Conservation (phyloP, 148 eudicot genomes). For the Rhododendron ovatum region DNA sequence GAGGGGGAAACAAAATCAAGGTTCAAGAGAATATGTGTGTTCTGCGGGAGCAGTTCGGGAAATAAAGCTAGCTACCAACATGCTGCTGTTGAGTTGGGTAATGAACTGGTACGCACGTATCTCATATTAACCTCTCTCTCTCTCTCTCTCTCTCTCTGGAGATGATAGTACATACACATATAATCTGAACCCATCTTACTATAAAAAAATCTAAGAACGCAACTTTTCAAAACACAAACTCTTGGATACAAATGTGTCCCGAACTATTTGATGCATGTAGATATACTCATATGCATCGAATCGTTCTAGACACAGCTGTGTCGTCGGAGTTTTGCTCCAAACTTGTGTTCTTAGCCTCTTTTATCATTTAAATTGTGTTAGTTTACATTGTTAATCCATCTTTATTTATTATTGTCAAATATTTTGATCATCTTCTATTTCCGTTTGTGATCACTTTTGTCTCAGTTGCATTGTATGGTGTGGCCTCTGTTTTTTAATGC, state of each 20-base stretch:
- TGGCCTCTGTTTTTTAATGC: not conserved
- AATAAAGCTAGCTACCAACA: constrained; percentile 54
- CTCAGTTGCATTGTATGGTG: no score
- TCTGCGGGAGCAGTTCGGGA: constrained; percentile 58
- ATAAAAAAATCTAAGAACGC: no score
- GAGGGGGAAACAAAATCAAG: constrained; percentile 30
- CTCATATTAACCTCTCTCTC: not conserved
- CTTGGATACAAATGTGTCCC: no score
- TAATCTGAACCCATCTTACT: no score
- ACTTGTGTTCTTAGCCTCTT: not conserved
- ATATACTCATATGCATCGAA: no score
- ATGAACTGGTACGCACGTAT: constrained; percentile 38
- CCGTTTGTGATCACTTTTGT: not conserved
- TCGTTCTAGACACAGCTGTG: no score
- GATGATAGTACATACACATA: no score
- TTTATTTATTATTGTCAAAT: no score
- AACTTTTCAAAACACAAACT: no score
- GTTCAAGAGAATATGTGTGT: constrained; percentile 54
- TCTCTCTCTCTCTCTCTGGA: not conserved
- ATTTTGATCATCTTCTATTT: not conserved
- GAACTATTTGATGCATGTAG: no score
- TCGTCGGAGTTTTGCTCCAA: no score
- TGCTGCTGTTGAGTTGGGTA: constrained; percentile 53
- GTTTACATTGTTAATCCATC: no score
- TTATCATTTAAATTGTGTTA: not conserved